phyloP scores from a whole-genome alignment of 2,329 filamentous ascomycete genomes.

The Ambrosiella xylebori region DNA sequence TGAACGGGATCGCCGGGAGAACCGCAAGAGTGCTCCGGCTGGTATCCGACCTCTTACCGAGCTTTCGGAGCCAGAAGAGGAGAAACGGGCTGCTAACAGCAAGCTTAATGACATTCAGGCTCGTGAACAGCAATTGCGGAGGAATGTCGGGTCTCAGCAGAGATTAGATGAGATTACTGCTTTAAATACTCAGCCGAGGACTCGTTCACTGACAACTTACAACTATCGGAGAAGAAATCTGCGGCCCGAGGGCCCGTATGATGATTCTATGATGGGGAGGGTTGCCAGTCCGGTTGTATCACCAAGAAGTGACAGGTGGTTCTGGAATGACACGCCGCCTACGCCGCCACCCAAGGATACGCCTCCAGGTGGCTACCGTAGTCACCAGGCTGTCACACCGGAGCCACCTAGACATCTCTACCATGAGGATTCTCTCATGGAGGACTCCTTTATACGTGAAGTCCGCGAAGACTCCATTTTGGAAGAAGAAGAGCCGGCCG shows the following conservation, averaged over 20 bases:
- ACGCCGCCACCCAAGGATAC: slow-evolving; percentile 10
- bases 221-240: slow-evolving; percentile 2
- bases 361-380: not conserved
- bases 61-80: slow-evolving; percentile 10
- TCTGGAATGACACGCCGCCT: slow-evolving; percentile 8
- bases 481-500: slow-evolving; percentile 2
- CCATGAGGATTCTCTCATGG: slow-evolving; percentile 4
- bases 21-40: slow-evolving; percentile 9
- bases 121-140: slow-evolving; percentile 22
- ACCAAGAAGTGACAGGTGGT: not conserved
- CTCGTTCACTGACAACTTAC: slow-evolving; percentile 5
- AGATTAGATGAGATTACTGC: slow-evolving; percentile 34
- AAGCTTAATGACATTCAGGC: slow-evolving; percentile 32
- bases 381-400: not conserved
- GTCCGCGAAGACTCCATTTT: slow-evolving; percentile 5
- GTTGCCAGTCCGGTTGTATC: not conserved
- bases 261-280: slow-evolving; percentile 1
- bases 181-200: slow-evolving; percentile 23
- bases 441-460: slow-evolving; percentile 1
- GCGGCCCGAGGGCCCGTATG: not conserved
- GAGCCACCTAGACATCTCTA: not conserved
- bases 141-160: slow-evolving; percentile 13
- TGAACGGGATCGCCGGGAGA: slow-evolving; percentile 9
- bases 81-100: slow-evolving; percentile 14
- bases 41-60: slow-evolving; percentile 7